These are phyloP conservation scores for Chrysanthemum lavandulifolium DNA, from an alignment of 129 eudicot species.

Conservation along the genomic window DNA sequence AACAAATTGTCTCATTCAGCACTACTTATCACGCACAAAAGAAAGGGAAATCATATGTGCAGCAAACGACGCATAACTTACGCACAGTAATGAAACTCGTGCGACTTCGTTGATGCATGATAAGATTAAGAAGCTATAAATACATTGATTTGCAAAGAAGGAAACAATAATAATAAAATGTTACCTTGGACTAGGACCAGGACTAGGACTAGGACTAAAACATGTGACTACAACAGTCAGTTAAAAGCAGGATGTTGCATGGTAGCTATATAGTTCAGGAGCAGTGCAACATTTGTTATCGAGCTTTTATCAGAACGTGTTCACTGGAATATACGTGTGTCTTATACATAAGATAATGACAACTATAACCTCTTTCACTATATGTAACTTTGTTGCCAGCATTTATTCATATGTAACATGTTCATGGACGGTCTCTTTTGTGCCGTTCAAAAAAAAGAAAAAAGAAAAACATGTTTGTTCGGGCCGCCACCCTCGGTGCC, in stretches of 20 bases:
- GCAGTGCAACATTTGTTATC: constrained; percentile 15
- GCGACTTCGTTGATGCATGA: no score
- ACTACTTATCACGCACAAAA: not conserved
- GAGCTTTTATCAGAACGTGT: constrained; percentile 3
- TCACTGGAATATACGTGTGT: constrained; percentile 26
- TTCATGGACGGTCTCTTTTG: no score
- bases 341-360: constrained; percentile 2
- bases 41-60: no score
- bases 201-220: not conserved
- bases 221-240: not conserved
- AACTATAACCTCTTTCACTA: not conserved
- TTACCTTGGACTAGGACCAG: not conserved
- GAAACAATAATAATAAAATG: not conserved
- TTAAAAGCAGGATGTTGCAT: constrained; percentile 8
- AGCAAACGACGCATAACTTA: no score
- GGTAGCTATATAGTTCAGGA: constrained; percentile 5
- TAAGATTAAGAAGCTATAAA: not conserved
- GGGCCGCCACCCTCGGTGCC: no score
- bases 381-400: not conserved
- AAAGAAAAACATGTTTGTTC: no score
- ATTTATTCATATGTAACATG: not conserved
- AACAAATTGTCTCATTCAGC: not conserved
- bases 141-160: constrained; percentile 7
- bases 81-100: no score
- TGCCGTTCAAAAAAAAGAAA: no score